A percentile compares a stretch with the other conserved stretches of the same genome.
These are phyloP conservation scores for Pythium periplocum DNA, from an alignment of 352 stramenopile genomes.

Conservation along the genomic window DNA sequence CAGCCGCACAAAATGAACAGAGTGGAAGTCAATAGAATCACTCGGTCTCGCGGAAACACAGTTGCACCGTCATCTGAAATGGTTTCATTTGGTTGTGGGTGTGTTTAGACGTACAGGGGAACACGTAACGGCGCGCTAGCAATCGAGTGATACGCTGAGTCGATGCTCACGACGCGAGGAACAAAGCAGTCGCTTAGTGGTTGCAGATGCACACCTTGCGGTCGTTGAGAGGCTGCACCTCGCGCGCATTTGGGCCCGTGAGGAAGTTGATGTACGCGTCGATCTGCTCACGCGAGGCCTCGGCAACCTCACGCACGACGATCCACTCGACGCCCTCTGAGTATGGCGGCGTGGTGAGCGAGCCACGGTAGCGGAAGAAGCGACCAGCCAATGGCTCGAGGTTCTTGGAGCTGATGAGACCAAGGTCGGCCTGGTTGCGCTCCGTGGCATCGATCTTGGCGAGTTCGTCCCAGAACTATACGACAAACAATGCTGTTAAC, in stretches of 20 bases:
- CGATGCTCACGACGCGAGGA: too few relatives aligned
- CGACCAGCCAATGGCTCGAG: conserved; percentile 28
- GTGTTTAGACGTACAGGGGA: too few relatives aligned
- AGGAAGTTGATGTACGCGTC: conserved; percentile 39
- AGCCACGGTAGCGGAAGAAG: conserved; percentile 58
- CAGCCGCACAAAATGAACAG: too few relatives aligned
- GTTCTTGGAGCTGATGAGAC: conserved; percentile 19
- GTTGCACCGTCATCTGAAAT: too few relatives aligned
- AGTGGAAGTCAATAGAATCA: too few relatives aligned
- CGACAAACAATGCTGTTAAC: conserved; percentile 1
- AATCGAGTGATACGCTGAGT: too few relatives aligned
- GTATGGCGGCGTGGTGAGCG: conserved; percentile 72
- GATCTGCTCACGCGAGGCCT: conserved; percentile 48
- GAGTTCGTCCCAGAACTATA: conserved; percentile 52
- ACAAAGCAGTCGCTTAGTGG: too few relatives aligned
- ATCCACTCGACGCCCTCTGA: conserved; percentile 69
- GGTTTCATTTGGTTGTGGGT: too few relatives aligned
- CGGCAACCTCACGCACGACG: conserved; percentile 39
- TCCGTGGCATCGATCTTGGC: conserved; percentile 17
- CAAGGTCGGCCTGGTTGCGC: conserved; percentile 22
- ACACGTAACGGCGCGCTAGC: too few relatives aligned
- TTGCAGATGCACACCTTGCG: conserved; percentile 21
- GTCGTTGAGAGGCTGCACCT: conserved; percentile 41
- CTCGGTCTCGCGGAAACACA: too few relatives aligned
- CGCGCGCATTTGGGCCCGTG: conserved; percentile 39